phyloP scores from a whole-genome alignment of 1,139 yeast genomes.

The Debaryomyces udenii region DNA sequence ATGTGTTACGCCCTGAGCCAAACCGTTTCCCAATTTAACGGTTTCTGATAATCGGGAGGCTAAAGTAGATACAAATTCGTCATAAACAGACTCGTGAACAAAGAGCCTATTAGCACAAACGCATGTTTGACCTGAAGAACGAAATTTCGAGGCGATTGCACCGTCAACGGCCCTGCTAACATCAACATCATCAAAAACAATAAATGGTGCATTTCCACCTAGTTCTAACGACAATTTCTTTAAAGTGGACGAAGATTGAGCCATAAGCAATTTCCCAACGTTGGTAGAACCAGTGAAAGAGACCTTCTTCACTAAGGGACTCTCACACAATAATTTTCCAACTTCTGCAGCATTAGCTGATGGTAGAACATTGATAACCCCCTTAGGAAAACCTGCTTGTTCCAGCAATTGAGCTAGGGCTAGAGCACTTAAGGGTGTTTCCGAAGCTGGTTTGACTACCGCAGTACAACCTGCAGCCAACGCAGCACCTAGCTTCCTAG shows the following conservation, averaged over 20 bases:
- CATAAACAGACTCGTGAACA: slow-evolving; percentile 72
- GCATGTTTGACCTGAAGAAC: slow-evolving; percentile 87
- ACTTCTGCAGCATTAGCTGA: slow-evolving; percentile 60
- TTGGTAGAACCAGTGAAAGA: slow-evolving; percentile 91
- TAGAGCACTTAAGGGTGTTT: slow-evolving; percentile 85
- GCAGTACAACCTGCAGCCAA: slow-evolving; percentile 92
- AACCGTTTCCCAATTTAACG: slow-evolving; percentile 74
- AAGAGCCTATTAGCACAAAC: slow-evolving; percentile 84
- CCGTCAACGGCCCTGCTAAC: slow-evolving; percentile 77
- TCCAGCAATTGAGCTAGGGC: slow-evolving; percentile 75
- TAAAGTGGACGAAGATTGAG: slow-evolving; percentile 72
- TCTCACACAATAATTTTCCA: slow-evolving; percentile 73
- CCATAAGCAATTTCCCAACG: slow-evolving; percentile 80
- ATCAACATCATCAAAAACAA: slow-evolving; percentile 84
- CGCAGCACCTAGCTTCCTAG: slow-evolving; percentile 90
- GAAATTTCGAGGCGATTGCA: slow-evolving; percentile 62
- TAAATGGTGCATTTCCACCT: slow-evolving; percentile 94
- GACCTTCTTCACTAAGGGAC: slow-evolving; percentile 68
- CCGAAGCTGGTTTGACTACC: slow-evolving; percentile 86
- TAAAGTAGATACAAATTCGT: slow-evolving; percentile 47
- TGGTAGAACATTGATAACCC: slow-evolving; percentile 72
- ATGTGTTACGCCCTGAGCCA: slow-evolving; percentile 67
- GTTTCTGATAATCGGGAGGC: slow-evolving; percentile 51
- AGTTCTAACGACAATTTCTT: slow-evolving; percentile 85
- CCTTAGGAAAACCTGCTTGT: slow-evolving; percentile 86